Percentiles rank a stretch among this genome's conserved stretches.
These are phyloP conservation scores for Madurella mycetomatis DNA, from an alignment of 2,329 filamentous ascomycete species.

Conservation along the genomic window DNA sequence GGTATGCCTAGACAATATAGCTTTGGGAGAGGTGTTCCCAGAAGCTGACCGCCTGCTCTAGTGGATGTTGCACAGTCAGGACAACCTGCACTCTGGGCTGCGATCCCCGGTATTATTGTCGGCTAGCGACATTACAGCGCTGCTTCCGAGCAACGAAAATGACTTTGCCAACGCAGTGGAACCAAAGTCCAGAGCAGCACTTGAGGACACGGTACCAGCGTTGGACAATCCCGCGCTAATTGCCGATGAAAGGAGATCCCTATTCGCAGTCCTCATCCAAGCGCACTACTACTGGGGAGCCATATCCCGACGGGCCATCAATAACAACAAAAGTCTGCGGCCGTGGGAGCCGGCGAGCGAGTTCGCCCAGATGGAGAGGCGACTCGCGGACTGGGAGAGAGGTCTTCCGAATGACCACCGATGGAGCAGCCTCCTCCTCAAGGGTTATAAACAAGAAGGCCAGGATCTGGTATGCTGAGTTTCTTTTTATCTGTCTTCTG, in stretches of 20 bases:
- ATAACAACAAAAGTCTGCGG: constrained; percentile 38
- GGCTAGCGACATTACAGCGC: constrained; percentile 50
- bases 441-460: constrained; percentile 43
- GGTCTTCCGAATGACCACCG: constrained; percentile 44
- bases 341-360: constrained; percentile 48
- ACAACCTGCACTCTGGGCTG: constrained; percentile 52
- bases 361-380: constrained; percentile 41
- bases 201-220: constrained; percentile 50
- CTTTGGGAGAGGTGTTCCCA: background rate
- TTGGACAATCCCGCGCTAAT: constrained; percentile 42
- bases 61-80: constrained; percentile 59
- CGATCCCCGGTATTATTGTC: constrained; percentile 48
- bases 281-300: constrained; percentile 52
- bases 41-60: constrained; percentile 25
- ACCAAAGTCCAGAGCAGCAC: constrained; percentile 48
- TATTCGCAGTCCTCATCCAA: constrained; percentile 54
- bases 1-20: constrained; percentile 34
- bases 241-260: constrained; percentile 41
- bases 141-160: constrained; percentile 49
- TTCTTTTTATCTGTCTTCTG: background rate
- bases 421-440: constrained; percentile 42
- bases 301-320: constrained; percentile 46
- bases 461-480: constrained; percentile 43
- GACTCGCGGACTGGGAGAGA: constrained; percentile 46
- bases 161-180: constrained; percentile 46